Evolutionary conservation across 768 basidiomycete species (phyloP).

Genomic region (Sutorius australiensis): DNA sequence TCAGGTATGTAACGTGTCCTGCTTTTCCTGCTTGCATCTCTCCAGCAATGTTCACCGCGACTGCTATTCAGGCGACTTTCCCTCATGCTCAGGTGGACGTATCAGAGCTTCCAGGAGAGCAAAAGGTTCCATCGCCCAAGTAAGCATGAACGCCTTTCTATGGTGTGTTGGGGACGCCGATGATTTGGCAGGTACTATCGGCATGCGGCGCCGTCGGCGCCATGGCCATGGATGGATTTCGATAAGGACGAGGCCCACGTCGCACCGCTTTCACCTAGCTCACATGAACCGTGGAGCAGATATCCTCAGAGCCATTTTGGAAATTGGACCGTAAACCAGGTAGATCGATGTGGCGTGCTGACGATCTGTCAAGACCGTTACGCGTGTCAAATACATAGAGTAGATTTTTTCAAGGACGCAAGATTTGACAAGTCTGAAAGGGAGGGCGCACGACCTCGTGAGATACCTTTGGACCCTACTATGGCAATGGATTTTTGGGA

Average conservation of each 20-base stretch:
- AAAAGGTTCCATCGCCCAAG: slow-evolving; percentile 26
- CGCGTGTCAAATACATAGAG: slow-evolving; percentile 19
- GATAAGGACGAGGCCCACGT: slow-evolving; percentile 20
- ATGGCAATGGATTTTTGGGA: slow-evolving; percentile 25
- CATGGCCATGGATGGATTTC: slow-evolving; percentile 43
- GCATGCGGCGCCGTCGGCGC: slow-evolving; percentile 37
- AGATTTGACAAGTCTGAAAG: slow-evolving; percentile 13
- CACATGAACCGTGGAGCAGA: slow-evolving; percentile 24
- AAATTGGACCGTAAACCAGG: slow-evolving; percentile 52
- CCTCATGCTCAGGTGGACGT: slow-evolving; percentile 8
- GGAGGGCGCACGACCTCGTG: background rate
- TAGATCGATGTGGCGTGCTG: slow-evolving; percentile 34
- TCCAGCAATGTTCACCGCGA: slow-evolving; percentile 13
- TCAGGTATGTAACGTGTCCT: too few species aligned
- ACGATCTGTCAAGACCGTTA: slow-evolving; percentile 14
- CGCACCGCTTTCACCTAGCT: background rate
- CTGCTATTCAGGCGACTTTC: slow-evolving; percentile 5
- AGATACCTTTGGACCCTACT: slow-evolving; percentile 14
- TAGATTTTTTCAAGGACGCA: slow-evolving; percentile 18
- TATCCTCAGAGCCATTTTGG: slow-evolving; percentile 54
- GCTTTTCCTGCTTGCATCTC: background rate
- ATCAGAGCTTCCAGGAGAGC: slow-evolving; percentile 2
- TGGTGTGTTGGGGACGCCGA: slow-evolving; percentile 1
- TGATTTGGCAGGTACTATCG: slow-evolving; percentile 31
- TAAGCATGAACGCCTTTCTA: slow-evolving; percentile 1